A percentile compares a stretch with the other conserved stretches of the same genome.
Conservation (phyloP, 2,329 filamentous ascomycete genomes). For the Penicillium hesseltinei region DNA sequence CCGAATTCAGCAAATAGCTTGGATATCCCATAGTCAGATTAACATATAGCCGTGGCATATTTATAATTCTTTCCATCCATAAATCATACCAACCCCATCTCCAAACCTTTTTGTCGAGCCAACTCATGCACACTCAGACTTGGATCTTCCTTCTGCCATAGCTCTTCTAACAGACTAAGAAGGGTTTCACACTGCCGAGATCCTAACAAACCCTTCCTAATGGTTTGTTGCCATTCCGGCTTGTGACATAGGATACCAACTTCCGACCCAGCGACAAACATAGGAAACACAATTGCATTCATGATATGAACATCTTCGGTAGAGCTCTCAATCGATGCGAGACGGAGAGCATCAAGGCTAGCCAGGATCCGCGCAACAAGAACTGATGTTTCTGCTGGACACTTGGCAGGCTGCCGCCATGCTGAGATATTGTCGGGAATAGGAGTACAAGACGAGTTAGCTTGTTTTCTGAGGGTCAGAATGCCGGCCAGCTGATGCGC, state of each 20-base stretch:
- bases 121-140: conserved; percentile 21
- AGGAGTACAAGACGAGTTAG: not conserved
- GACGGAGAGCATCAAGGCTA: conserved; percentile 27
- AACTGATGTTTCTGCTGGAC: conserved; percentile 14
- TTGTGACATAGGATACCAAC: conserved; percentile 14
- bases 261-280: conserved; percentile 24
- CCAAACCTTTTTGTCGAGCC: conserved; percentile 21
- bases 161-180: conserved; percentile 24
- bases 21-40: not conserved
- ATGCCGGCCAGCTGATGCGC: conserved; percentile 30
- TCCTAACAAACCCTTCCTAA: conserved; percentile 11
- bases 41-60: not conserved
- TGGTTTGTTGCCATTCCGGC: conserved; percentile 17
- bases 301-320: conserved; percentile 18
- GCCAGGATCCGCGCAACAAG: conserved; percentile 26
- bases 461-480: conserved; percentile 19
- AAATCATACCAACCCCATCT: conserved; percentile 26
- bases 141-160: conserved; percentile 21
- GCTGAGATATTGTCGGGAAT: not conserved
- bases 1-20: conserved; percentile 1
- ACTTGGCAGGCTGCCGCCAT: conserved; percentile 5
- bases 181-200: conserved; percentile 15
- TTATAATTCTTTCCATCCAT: not conserved
- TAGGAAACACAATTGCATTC: conserved; percentile 29
- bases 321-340: conserved; percentile 18